Evolutionary conservation across 495 filamentous ascomycete genomes (phyloP), one percentile per base, ranked within the genome.

Genomic region (Cudoniella acicularis): DNA sequence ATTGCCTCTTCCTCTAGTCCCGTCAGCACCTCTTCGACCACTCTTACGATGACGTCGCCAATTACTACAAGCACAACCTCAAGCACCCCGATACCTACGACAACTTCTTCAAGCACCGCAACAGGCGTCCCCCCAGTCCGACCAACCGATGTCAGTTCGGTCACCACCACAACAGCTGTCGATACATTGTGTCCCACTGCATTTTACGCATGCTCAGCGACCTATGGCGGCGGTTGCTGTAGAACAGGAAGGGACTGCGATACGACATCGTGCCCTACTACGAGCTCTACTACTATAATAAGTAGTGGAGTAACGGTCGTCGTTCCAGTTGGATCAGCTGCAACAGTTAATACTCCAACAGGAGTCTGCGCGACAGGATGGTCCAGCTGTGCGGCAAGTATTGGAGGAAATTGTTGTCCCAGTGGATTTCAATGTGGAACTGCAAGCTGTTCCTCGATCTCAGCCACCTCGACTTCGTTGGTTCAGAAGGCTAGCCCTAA

Each of bases 161-260:
- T 64, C 21, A 18, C 62, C 1, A 56, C 57, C 24, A 27, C 62
- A 25, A 65, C 61, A 3, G 53, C 57, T 24, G 73, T 71, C n/a
- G 73, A 68, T 53, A 69, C 78, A 21, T 72, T 77, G 54, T 89
- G 87, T 63, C 88, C 91, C 13, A 82, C 84, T 0, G 85, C 89
- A 1, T 90, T 89, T 75, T 94, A 94, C 72, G 80, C 84, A 52
- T 87, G 88, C 67, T 80, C 77, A 48, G 87, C 87, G 1, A 78
- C 83, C 59, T 85, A 87, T 64, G 77, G 72, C 22, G 81, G 80
- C 17, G 81, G 80, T 11, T 87, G 84, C 68, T 86, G 84, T 71
- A 87, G 85, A 22, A 89, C 89, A 4, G 92, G 90, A 1, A 82
- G 92, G 25, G 77, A 95, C 71, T 97, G 93, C 71, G 77, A 73